Percentiles rank a stretch among this genome's conserved stretches.
Conservation (phyloP, 805 yeast genomes). For the Candida maesae region DNA sequence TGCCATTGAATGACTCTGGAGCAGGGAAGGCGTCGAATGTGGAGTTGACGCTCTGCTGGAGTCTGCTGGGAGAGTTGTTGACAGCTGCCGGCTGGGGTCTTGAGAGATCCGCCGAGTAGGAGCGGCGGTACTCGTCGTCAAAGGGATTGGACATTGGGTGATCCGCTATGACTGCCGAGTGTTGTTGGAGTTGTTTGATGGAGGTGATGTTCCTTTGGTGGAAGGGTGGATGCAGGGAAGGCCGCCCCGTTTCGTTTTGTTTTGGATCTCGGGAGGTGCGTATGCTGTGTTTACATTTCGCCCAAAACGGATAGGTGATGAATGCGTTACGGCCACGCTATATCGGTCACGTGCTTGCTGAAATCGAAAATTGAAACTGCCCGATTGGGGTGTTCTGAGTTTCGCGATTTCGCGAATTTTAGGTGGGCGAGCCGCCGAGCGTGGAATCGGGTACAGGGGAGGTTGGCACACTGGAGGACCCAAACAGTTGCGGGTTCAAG, state of each 20-base stretch:
- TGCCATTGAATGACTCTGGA: conserved; percentile 5
- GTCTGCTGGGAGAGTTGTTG: conserved; percentile 23
- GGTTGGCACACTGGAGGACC: no score
- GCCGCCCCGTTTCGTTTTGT: neutral
- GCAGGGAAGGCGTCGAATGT: conserved; percentile 18
- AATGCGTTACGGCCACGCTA: conserved; percentile 3
- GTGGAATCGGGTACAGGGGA: no score
- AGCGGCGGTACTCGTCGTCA: conserved; percentile 24
- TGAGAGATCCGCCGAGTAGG: conserved; percentile 7
- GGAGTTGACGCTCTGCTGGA: conserved; percentile 10
- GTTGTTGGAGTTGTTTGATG: no score
- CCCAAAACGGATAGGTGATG: conserved; percentile 18
- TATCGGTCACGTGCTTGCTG: no score
- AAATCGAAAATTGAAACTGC: no score
- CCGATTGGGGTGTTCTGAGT: conserved; percentile 2
- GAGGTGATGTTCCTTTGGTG: no score
- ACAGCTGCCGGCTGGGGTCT: conserved; percentile 25
- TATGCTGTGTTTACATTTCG: conserved; percentile 20
- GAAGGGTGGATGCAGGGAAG: neutral
- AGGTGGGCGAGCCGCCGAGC: no score
- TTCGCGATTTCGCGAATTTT: no score
- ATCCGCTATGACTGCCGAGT: neutral
- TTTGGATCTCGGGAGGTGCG: conserved; percentile 2
- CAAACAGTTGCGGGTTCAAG: no score
- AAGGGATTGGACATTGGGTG: conserved; percentile 29